phyloP scores from a whole-genome alignment of 1,139 yeast genomes.

The Arxiozyma telluris region DNA sequence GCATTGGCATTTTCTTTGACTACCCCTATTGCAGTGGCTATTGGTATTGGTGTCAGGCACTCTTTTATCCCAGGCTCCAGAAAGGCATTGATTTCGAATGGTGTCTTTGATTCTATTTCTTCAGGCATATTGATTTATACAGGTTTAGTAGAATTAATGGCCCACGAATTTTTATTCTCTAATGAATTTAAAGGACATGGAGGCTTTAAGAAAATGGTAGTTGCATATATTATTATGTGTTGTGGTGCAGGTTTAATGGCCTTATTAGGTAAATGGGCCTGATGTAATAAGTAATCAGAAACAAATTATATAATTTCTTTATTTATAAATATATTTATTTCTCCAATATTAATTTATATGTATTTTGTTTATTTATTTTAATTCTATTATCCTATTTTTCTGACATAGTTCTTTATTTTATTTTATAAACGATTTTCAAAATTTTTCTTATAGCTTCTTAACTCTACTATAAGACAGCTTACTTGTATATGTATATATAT shows the following conservation, averaged over 20 bases:
- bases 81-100: conserved; percentile 60
- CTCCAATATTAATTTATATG: neutral
- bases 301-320: neutral
- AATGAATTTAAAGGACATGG: conserved; percentile 45
- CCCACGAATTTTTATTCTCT: conserved; percentile 74
- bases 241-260: conserved; percentile 82
- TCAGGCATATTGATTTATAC: conserved; percentile 81
- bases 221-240: conserved; percentile 39
- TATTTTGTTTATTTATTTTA: no score
- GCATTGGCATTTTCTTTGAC: conserved; percentile 57
- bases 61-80: conserved; percentile 59
- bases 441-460: no score
- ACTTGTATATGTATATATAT: no score
- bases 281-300: conserved; percentile 9
- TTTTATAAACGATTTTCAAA: no score
- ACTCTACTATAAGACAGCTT: no score
- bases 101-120: conserved; percentile 73
- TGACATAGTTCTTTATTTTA: no score
- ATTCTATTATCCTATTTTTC: no score
- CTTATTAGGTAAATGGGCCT: conserved; percentile 84
- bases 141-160: conserved; percentile 80
- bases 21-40: conserved; percentile 77
- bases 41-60: conserved; percentile 75
- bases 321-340: neutral
- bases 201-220: conserved; percentile 32